Conservation (phyloP, 768 basidiomycete species). For the Boletus subcaerulescens region DNA sequence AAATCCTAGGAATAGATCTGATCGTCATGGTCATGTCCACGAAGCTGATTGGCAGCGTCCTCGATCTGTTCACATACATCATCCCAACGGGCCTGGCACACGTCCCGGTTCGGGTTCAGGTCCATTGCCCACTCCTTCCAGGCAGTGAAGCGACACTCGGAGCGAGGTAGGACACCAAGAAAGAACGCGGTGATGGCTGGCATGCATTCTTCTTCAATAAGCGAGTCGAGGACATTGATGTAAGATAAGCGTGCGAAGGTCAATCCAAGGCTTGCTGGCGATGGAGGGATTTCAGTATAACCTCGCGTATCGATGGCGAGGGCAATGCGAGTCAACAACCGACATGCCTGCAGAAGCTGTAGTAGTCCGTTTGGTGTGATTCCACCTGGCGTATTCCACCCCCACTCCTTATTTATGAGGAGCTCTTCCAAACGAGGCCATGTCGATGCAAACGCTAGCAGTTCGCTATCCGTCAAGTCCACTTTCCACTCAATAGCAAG, state of each 20-base stretch:
- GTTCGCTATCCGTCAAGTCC: neutral
- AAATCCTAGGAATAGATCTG: no score
- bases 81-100: no score
- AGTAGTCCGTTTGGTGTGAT: neutral
- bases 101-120: no score
- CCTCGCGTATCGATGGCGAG: neutral
- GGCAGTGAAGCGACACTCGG: no score
- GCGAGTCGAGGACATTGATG: neutral
- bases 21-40: no score
- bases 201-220: neutral
- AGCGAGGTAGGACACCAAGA: neutral
- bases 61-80: no score
- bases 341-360: no score
- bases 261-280: neutral
- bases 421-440: neutral
- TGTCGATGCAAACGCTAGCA: neutral
- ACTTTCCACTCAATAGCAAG: neutral
- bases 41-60: no score
- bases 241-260: neutral
- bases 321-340: neutral
- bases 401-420: neutral
- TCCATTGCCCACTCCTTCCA: no score
- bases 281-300: neutral
- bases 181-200: neutral
- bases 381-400: neutral